phyloP scores from a whole-genome alignment of 371 early-diverging fungal genomes.

The Mucor irregularis region DNA sequence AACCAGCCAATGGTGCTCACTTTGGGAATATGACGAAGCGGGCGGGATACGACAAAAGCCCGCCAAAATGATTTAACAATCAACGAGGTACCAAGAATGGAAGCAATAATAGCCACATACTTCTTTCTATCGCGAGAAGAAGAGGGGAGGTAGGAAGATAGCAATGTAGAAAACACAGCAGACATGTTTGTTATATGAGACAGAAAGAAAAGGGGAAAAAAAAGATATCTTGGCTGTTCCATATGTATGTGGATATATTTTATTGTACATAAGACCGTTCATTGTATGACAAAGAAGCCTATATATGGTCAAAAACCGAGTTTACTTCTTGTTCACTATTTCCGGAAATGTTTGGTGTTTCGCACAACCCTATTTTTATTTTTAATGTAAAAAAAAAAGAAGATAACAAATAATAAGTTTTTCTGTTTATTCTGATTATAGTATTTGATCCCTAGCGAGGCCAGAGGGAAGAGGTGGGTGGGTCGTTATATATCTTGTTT shows the following conservation, averaged over 20 bases:
- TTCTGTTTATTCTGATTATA: too few species aligned
- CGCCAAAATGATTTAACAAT: constrained; percentile 1
- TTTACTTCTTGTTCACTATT: not conserved
- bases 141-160: too few species aligned
- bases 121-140: not conserved
- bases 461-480: too few species aligned
- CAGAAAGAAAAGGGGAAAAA: too few species aligned
- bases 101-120: not conserved
- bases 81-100: not conserved
- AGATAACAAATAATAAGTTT: too few species aligned
- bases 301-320: constrained; percentile 12
- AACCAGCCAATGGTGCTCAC: constrained; percentile 26
- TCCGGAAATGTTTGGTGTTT: not conserved
- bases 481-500: too few species aligned
- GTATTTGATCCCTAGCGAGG: too few species aligned
- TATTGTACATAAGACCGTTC: not conserved
- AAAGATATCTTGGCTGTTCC: not conserved
- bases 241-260: not conserved
- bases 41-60: constrained; percentile 13
- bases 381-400: too few species aligned
- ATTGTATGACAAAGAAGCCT: too few species aligned
- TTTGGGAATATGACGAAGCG: constrained; percentile 26
- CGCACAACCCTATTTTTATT: too few species aligned
- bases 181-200: too few species aligned
- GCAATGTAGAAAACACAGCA: too few species aligned